Evolutionary conservation across 805 yeast genomes (phyloP).

Genomic region (Cyberlindnera veronae): DNA sequence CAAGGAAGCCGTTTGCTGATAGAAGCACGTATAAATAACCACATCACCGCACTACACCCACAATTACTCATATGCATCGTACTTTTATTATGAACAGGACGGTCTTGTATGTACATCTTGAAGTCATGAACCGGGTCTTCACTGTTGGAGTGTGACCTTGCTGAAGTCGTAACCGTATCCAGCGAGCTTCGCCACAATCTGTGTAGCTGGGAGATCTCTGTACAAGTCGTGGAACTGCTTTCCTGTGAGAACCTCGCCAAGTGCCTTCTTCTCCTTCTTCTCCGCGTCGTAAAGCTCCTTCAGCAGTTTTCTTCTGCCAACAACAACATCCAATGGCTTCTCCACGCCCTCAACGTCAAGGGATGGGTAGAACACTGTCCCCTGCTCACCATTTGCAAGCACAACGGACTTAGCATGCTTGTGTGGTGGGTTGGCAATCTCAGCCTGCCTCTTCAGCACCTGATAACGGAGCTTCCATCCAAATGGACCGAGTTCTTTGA

Average conservation of each 20-base stretch:
- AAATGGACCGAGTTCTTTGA: constrained; percentile 85
- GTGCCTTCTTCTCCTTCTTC: constrained; percentile 38
- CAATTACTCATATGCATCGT: constrained; percentile 13
- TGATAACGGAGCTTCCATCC: constrained; percentile 90
- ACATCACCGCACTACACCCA: no score
- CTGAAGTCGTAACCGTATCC: constrained; percentile 34
- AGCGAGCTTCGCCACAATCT: constrained; percentile 47
- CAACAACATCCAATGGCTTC: constrained; percentile 45
- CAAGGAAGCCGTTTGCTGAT: no score
- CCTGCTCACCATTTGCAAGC: constrained; percentile 29
- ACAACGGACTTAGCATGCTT: constrained; percentile 33
- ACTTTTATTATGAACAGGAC: constrained; percentile 10
- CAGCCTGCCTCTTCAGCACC: constrained; percentile 48
- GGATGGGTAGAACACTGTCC: constrained; percentile 49
- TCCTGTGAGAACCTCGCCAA: constrained; percentile 43
- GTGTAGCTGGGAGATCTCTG: constrained; percentile 42
- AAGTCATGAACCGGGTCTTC: constrained; percentile 1
- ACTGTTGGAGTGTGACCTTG: constrained; percentile 24
- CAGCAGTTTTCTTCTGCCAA: constrained; percentile 64
- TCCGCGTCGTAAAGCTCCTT: constrained; percentile 51
- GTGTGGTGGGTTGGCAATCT: constrained; percentile 38
- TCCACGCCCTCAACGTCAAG: constrained; percentile 33
- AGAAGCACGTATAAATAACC: no score
- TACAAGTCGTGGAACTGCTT: constrained; percentile 41
- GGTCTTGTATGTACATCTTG: constrained; percentile 4